Base-by-base conservation (phyloP, 768 basidiomycete species). In the Lentinus tigrinus region DNA sequence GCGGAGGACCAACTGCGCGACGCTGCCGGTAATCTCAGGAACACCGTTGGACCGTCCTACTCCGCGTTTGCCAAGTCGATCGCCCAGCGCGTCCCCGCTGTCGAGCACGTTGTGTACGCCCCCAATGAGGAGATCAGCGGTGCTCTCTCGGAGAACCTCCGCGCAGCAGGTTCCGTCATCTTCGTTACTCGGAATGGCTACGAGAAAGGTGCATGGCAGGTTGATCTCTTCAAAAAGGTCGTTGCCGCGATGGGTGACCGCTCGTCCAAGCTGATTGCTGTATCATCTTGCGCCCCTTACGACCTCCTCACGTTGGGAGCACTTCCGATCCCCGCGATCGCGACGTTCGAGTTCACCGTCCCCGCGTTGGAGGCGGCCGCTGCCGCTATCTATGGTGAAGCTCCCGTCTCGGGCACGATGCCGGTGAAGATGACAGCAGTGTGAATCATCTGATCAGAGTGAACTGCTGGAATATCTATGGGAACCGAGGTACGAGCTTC, bases 201-300 rank as follows among this genome's bases (percentile, higher is more conserved):
- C 74, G 77, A 83, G 57, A 74, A 72, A 27, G 74, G 74, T 39
- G 39, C 49, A 11, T 88, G 86, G 85, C 87, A 86, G 69, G 54
- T 77, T 47, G 71, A 73, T 11, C 72, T 73, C 38, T 60, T 87
- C 53, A 66, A 58, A 47, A 58, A 63, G 36, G 61, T 77, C 39
- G 43, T 71, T 19, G 58, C 47, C 34, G 21, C 63, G 52, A 60
- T 65, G 6, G 40, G 40, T 9, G 55, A 27, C 1, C 14, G 31
- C 7, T 31, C 36, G 31, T 26, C 71, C 17, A 72, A 73, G 17
- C 68, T 85, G 34, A 73, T 85, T 1, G 67, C 88, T 14, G 59
- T 89, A 0, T 78, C 83, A 19, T 86, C 83, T 37, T 86, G 86
- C 65, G 81, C 78, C n/a, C 87, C 87, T 27, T 89, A 88, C 62